Evolutionary conservation across 768 basidiomycete species (phyloP), one percentile per base, ranked within the genome.

Genomic region (Termitomyces sp.): DNA sequence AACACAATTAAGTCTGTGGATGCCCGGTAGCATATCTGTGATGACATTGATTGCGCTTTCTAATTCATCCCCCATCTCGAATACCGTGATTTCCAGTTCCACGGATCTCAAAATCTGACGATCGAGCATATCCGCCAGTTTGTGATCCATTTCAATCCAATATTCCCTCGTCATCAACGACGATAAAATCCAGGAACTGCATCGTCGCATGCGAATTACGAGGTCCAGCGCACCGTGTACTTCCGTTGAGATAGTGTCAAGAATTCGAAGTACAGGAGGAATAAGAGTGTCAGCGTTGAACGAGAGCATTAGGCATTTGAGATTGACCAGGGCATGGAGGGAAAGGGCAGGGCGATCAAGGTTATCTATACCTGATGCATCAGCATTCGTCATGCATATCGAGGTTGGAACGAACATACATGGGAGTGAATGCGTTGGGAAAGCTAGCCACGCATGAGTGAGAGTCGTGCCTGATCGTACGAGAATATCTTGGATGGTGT

Each of bases 201-300:
- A 54, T 27, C 53, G 42, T 29, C 35, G 43, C 32, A 54, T 46
- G 17, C 2, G 17, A 17, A 54, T 16, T 23, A 34, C 25, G 23
- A 54, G 44, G 9, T 44, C 25, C 3, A 54, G 43, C 23, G 6
- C 17, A 12, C 43, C 25, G 23, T 38, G 41, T 46, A 17, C 25
- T 52, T 35, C 23, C 7, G 6, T 21, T 16, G 56, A 25, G 19
- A 48, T 37, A 11, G 43, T 50, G 29, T 45, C 53, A 16, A 54
- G 43, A 32, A 54, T 46, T 27, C n/a, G 53, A 25, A 54, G n/a
- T 4, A 45, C 35, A 3, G 53, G 43, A 2, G 12, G 53, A 37
- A 54, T 45, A 21, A 54, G 53, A 9, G 27, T 54, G 2, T 54
- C 53, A 1, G 53, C 21, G 34, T 45, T 54, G 43, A 45, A 54